Evolutionary conservation across 75 land plant genomes (phyloP).

Genomic region (Cryptomeria japonica): DNA sequence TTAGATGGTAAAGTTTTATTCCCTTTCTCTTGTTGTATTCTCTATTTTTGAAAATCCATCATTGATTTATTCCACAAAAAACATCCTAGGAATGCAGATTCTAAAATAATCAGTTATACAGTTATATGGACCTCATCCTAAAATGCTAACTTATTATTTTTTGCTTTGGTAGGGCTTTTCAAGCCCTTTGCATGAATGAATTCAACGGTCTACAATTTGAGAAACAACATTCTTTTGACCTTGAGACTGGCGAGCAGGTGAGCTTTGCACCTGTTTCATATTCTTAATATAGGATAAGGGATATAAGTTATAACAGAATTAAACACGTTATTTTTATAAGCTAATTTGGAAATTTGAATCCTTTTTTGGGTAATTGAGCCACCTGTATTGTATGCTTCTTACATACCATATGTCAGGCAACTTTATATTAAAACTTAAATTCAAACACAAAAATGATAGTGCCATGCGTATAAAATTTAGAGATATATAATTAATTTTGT

Average conservation of each 20-base stretch:
- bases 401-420: not conserved
- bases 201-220: constrained; percentile 90
- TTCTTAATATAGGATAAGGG: not conserved
- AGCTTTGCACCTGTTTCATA: not conserved
- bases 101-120: not conserved
- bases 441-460: not conserved
- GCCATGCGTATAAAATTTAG: not conserved
- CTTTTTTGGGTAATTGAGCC: not conserved
- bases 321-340: not conserved
- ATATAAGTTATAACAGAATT: not conserved
- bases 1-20: constrained; percentile 71
- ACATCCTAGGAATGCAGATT: not conserved
- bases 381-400: not conserved
- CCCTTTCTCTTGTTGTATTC: not conserved
- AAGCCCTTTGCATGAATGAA: constrained; percentile 94
- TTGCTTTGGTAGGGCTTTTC: constrained; percentile 78
- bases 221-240: constrained; percentile 70
- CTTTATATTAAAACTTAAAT: not conserved
- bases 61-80: not conserved
- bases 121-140: not conserved
- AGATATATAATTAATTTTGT: not conserved
- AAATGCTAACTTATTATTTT: not conserved
- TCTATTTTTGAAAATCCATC: not conserved
- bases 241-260: constrained; percentile 94
- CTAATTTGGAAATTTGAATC: not conserved